Conservation (phyloP, 2,329 filamentous ascomycete genomes). For the Pestalotiopsis fici region DNA sequence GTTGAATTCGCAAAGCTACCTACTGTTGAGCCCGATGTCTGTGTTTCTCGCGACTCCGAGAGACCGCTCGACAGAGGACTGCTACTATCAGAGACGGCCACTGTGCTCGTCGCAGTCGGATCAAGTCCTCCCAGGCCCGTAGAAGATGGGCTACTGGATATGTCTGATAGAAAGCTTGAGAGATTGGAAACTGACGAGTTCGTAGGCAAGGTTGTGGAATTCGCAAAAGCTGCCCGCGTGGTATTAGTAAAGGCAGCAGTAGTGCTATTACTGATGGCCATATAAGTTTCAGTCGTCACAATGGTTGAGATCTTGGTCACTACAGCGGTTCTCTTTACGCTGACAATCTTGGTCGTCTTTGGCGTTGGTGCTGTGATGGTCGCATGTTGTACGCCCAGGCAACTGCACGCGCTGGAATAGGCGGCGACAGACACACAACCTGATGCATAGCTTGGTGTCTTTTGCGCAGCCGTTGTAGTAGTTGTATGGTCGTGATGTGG, state of each 20-base stretch:
- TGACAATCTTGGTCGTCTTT: conserved; percentile 12
- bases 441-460: conserved; percentile 17
- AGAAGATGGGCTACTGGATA: background rate
- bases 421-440: conserved; percentile 15
- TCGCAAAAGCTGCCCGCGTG: conserved; percentile 11
- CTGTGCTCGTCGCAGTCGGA: background rate
- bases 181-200: background rate
- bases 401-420: conserved; percentile 21
- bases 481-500: conserved; percentile 1
- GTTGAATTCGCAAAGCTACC: background rate
- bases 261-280: conserved; percentile 7
- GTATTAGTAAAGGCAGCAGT: conserved; percentile 6
- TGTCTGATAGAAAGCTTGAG: background rate
- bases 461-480: conserved; percentile 8
- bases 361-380: conserved; percentile 15
- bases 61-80: background rate
- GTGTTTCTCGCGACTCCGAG: background rate
- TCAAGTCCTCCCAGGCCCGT: background rate
- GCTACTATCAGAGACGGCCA: background rate
- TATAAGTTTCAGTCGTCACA: conserved; percentile 11
- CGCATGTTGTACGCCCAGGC: conserved; percentile 14
- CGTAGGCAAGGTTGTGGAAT: conserved; percentile 12
- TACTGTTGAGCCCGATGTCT: background rate
- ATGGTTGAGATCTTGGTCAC: conserved; percentile 1
- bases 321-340: conserved; percentile 9